These are phyloP conservation scores for Pseudisothecium myosuroides DNA, from an alignment of 225 moss, liverwort and hornwort genomes.

Conservation along the genomic window DNA sequence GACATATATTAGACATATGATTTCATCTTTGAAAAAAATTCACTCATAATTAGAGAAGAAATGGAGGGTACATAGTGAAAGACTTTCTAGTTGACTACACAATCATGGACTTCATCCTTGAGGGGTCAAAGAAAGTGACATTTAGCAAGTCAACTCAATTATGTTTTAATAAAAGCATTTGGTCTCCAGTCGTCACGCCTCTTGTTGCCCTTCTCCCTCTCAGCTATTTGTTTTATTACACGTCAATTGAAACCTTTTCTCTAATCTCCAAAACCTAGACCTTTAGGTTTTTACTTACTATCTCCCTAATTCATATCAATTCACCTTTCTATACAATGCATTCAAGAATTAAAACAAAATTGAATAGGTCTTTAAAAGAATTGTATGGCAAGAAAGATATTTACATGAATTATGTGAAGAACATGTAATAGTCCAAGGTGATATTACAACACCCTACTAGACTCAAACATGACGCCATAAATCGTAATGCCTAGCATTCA, in stretches of 20 bases:
- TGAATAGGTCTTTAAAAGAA: not conserved
- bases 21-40: not conserved
- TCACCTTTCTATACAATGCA: not conserved
- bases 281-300: not conserved
- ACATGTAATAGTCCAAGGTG: rapidly evolving
- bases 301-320: not conserved
- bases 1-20: not conserved
- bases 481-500: no score
- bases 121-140: not conserved
- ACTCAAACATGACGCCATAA: not conserved
- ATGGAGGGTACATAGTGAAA: rapidly evolving
- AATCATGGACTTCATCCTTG: not conserved
- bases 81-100: rapidly evolving
- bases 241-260: not conserved
- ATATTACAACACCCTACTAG: no score
- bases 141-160: not conserved
- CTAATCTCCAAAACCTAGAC: not conserved
- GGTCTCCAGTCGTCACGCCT: not conserved
- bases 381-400: not conserved
- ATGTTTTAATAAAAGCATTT: not conserved
- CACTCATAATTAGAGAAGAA: not conserved
- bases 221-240: not conserved
- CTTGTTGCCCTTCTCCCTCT: not conserved
- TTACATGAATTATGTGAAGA: not conserved
- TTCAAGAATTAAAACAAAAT: not conserved